A percentile compares a stretch with the other conserved stretches of the same genome.
Conservation (phyloP, 352 stramenopile species). For the Pythium biforme region DNA sequence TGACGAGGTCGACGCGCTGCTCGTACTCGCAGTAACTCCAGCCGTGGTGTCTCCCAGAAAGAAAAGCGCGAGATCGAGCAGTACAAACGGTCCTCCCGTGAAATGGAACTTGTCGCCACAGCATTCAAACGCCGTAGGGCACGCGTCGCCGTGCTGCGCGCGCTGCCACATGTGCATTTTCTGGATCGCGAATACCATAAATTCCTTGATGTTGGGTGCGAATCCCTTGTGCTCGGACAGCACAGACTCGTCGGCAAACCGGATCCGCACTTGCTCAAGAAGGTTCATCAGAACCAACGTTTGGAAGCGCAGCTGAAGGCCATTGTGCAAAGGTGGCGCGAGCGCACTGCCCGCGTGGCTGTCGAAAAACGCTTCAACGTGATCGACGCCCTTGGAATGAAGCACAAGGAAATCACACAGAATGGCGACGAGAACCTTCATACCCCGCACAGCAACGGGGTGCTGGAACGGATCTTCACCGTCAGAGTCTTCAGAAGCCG, state of each 20-base stretch:
- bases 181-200: slow-evolving; percentile 47
- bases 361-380: slow-evolving; percentile 54
- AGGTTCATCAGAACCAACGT: slow-evolving; percentile 50
- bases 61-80: slow-evolving; percentile 66
- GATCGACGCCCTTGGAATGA: slow-evolving; percentile 42
- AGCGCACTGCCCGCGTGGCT: slow-evolving; percentile 34
- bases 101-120: slow-evolving; percentile 56
- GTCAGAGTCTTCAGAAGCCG: slow-evolving; percentile 32
- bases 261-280: slow-evolving; percentile 47
- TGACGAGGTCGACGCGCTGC: slow-evolving; percentile 23
- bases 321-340: slow-evolving; percentile 41
- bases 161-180: slow-evolving; percentile 75
- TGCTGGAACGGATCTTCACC: slow-evolving; percentile 62
- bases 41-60: slow-evolving; percentile 49
- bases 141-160: slow-evolving; percentile 61
- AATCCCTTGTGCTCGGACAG: slow-evolving; percentile 54
- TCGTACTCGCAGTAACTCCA: slow-evolving; percentile 26
- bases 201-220: slow-evolving; percentile 53
- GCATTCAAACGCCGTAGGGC: slow-evolving; percentile 44
- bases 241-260: slow-evolving; percentile 43
- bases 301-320: slow-evolving; percentile 52
- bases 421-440: slow-evolving; percentile 49
- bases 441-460: slow-evolving; percentile 32
- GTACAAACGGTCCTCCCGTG: slow-evolving; percentile 38
- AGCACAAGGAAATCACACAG: slow-evolving; percentile 55